phyloP scores from a whole-genome alignment of 257 asterid species.

The Leptodermis oblonga region DNA sequence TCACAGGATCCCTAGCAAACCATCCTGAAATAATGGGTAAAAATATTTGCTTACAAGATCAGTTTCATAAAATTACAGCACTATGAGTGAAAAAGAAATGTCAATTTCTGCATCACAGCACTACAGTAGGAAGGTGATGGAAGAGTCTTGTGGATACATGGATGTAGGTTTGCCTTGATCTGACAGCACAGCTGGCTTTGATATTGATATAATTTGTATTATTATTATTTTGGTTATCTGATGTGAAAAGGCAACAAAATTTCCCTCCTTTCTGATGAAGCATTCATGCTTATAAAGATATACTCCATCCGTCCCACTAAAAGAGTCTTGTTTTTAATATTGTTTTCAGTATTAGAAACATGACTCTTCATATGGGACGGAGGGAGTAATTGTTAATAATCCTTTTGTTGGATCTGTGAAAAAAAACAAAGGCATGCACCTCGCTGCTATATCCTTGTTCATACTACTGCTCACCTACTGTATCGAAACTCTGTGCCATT shows the following conservation, averaged over 20 bases:
- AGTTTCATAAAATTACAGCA: not conserved
- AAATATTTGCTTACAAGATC: not conserved
- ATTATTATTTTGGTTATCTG: not conserved
- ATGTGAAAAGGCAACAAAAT: not conserved
- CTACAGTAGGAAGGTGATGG: not conserved
- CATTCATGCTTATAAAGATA: not conserved
- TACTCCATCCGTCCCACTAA: no score
- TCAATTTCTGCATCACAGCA: not conserved
- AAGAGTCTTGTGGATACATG: no score
- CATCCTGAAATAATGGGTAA: conserved; percentile 46
- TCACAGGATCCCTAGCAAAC: conserved; percentile 74
- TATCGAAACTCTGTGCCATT: conserved; percentile 92
- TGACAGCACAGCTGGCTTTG: not conserved
- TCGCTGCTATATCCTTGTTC: not conserved
- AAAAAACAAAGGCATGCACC: not conserved
- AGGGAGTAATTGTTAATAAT: not conserved
- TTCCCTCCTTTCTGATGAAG: not conserved
- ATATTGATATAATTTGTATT: not conserved
- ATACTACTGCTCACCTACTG: conserved; percentile 56
- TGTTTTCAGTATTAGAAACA: no score
- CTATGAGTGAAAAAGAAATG: not conserved
- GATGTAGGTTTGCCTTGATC: not conserved
- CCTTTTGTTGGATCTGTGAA: not conserved
- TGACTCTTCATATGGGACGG: no score
- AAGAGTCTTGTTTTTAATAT: no score